phyloP scores from a whole-genome alignment of 129 eudicot genomes.

The Pulicaria dysenterica region DNA sequence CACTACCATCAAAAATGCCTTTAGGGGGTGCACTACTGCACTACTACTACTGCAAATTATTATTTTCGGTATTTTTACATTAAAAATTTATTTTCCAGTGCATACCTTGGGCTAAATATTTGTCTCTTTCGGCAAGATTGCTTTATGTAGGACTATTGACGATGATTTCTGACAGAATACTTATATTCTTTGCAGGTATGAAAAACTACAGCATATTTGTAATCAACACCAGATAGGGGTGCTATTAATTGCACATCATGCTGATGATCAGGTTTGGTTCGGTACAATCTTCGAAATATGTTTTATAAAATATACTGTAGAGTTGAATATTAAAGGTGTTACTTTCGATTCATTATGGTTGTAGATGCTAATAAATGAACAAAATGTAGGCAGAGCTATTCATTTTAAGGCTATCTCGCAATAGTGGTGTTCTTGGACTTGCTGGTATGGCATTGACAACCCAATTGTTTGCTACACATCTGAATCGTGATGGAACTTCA shows the following conservation, averaged over 20 bases:
- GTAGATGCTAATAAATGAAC: constrained; percentile 13
- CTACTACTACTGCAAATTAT: neutral
- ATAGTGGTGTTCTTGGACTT: constrained; percentile 97
- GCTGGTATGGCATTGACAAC: constrained; percentile 93
- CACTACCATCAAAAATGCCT: neutral
- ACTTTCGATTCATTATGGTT: neutral
- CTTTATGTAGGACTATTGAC: neutral
- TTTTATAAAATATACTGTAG: neutral
- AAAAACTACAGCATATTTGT: constrained; percentile 59
- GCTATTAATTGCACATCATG: constrained; percentile 83
- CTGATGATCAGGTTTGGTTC: constrained; percentile 83
- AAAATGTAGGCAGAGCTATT: constrained; percentile 80
- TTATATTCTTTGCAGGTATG: constrained; percentile 55
- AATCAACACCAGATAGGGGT: constrained; percentile 51
- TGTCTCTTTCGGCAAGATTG: neutral
- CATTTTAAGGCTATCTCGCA: constrained; percentile 83
- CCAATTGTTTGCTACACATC: constrained; percentile 54
- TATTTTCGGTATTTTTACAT: neutral
- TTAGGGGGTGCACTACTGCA: neutral
- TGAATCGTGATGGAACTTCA: constrained; percentile 42
- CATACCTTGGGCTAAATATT: neutral
- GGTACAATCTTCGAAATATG: neutral
- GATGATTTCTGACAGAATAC: neutral
- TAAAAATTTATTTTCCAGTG: neutral
- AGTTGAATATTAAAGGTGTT: neutral